Base-by-base conservation (phyloP, 306 rosid genomes). In the Dalbergia oliveri region DNA sequence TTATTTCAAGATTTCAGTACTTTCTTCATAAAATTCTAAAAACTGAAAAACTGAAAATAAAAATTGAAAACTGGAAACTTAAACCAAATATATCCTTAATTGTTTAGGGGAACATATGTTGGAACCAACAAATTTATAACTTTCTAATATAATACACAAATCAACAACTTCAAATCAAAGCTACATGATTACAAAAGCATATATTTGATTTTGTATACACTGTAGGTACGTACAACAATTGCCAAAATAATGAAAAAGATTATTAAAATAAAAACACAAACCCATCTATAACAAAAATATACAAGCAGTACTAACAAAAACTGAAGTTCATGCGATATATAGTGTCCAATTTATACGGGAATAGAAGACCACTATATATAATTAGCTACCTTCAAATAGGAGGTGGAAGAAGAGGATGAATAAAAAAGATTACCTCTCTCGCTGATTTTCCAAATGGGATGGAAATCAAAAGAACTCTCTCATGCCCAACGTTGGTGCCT, bases 381-480 rank as follows among this genome's bases (percentile, higher is more conserved):
- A 34, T 5, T 43, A 58, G 68, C 68, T 11, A 41, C 37, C 73
- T 49, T 68, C 49, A 59, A 74, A 77, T 60, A 18, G 39, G 47
- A 56, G 78, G 44, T 39, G 75, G 54, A 76, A 71, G 47, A 7
- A 71, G 47, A 43, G 35, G 78, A 83, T 23, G 60, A 39, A 69
- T 9, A 82, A 82, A 86, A 81, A 58, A 43, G 57, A 43, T 43
- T 0, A 47, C 75, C 75, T 86, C 83, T 83, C 80, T 72, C 19
- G 72, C 67, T 13, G n/a, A 67, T 49, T 60, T 73, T 72, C 69
- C 53, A 58, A 70, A 35, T 10, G 59, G 16, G 64, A 26, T 44
- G 14, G 34, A 3, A 67, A 9, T 88, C 81, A 84, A 83, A 88
- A 87, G 83, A 84, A 86, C 0, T 85, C 82, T 77, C 78, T 74